Evolutionary conservation across 805 yeast genomes (phyloP), one percentile per base, ranked within the genome.

Genomic region (Metschnikowia cerradonensis): DNA sequence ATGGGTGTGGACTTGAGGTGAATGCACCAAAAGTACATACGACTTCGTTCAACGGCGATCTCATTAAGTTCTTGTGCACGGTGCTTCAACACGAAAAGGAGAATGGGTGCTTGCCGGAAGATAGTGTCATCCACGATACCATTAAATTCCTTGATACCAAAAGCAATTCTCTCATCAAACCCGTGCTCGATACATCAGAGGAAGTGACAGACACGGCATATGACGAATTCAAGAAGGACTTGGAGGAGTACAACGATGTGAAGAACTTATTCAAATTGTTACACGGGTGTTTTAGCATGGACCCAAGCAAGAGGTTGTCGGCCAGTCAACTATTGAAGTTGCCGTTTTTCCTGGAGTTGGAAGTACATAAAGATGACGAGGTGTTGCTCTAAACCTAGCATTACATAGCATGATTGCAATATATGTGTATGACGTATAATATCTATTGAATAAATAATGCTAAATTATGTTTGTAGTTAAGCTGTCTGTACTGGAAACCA

Each of bases 1-100:
- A 94, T 71, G 98, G 98, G 0, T 77, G 91, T 48, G 94, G 90
- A 0, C 79, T 92, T 47, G 97, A 90, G 51, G 75, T 73, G 35
- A 65, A 60, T 36, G 49, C 57, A 63, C 50, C 63, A 51, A 31
- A 54, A 53, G 40, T 40, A 37, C 46, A 54, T 50, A 31, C 53
- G 52, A 15, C 60, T 52, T 11, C 57, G 48, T 45, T 51, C 36
- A 64, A 60, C 51, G 75, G 76, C 2, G 71, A 72, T 50, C 58
- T 73, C 43, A 53, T 65, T 35, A 65, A 66, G 48, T 53, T 72
- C 11, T 51, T 73, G 15, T 49, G 60, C 31, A 61, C 63, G 6
- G 66, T 68, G 32, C 56, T 73, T 42, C 36, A 41, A 7, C 54
- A 62, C 39, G 89, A 84, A 60, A 68, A 68, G 50, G 78, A 76